Base-by-base conservation (phyloP, 2,329 filamentous ascomycete species). In the Paraphaeosphaeria minitans region DNA sequence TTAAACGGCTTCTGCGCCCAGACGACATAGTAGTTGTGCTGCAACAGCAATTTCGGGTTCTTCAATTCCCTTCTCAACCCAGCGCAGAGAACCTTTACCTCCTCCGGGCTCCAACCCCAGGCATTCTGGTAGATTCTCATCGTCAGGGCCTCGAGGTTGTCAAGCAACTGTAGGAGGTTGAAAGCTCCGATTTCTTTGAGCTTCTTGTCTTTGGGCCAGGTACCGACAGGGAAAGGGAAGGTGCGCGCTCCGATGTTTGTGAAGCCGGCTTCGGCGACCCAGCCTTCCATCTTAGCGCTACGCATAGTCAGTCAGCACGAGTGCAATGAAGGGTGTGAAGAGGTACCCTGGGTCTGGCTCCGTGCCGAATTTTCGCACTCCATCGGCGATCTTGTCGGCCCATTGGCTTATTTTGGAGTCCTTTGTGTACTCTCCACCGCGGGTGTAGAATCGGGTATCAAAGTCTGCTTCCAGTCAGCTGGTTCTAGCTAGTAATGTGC, bases 351-450 rank as follows among this genome's bases (percentile, higher is more conserved):
- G 78, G 53, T 77, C 75, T 55, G 78, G 71, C 31, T 79, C 75
- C 13, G 77, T 68, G 43, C 79, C 79, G n/a, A 79, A 70, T 35
- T 73, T 77, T 9, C 68, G 62, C 4, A 77, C 65, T 2, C 76
- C 78, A 56, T 78, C 73, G 50, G 72, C 75, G 13, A 78, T 67
- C 14, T 58, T 58, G 12, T 59, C 47, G 2, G 59, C 56, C 69
- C 69, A 72, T 21, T 58, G 54, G 16, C 54, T 58, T 37, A 69
- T 49, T 16, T 58, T 47, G 22, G 41, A 59, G 45, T 62, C 64
- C 14, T 56, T 55, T 16, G 42, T 60, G 53, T 58, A 67, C 33
- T 66, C 64, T 35, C 62, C 65, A 53, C 53, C 13, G 57, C 46
- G 16, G 1, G 66, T 69, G 57, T 70, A 69, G 55, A 68, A 70